Evolutionary conservation across 768 basidiomycete genomes (phyloP), one percentile per base, ranked within the genome.

Genomic region (Pleurotus tuoliensis): DNA sequence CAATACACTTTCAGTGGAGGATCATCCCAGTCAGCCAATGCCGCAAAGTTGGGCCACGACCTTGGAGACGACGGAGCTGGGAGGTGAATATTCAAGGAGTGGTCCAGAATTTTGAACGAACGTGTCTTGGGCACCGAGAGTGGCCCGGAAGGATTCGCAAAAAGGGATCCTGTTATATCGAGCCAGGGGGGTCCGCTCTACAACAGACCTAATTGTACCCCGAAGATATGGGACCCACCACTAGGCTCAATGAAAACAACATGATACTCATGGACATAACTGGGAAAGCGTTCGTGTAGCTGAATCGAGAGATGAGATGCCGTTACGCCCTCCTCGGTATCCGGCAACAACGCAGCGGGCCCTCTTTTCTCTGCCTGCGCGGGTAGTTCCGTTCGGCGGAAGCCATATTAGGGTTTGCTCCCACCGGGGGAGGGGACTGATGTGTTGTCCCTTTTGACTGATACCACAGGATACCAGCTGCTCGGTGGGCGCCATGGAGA

Each of bases 141-240:
- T 1, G 64, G 39, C 0, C 76, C 77, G 0, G 80, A 81, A 0
- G 80, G 79, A 56, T 79, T 66, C 0, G 76, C 82, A 66, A 85
- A 86, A 0, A 83, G 81, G 1, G 82, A 82, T 7, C 82, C 82
- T 83, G 54, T 18, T 15, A 5, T 5, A 15, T 15, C 49, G 30
- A 51, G 16, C 47, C 11, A 9, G 41, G 11, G 5, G 13, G 18
- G 4, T 4, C 45, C 40, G 18, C 34, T 27, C 34, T 34, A 24
- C 4, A 12, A 61, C 73, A 15, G 57, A 82, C 83, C 84, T 5
- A 84, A 70, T 60, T 84, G 82, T 40, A 85, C 67, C 4, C 75
- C 81, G 62, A 87, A 87, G 18, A 85, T 73, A 67, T 83, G 83
- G 3, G 77, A 73, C 5, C 82, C 82, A 61, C 86, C 85, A 52